Percentiles rank a stretch among this genome's conserved stretches.
Conservation (phyloP, 768 basidiomycete genomes). For the Goffeauzyma gilvescens region DNA sequence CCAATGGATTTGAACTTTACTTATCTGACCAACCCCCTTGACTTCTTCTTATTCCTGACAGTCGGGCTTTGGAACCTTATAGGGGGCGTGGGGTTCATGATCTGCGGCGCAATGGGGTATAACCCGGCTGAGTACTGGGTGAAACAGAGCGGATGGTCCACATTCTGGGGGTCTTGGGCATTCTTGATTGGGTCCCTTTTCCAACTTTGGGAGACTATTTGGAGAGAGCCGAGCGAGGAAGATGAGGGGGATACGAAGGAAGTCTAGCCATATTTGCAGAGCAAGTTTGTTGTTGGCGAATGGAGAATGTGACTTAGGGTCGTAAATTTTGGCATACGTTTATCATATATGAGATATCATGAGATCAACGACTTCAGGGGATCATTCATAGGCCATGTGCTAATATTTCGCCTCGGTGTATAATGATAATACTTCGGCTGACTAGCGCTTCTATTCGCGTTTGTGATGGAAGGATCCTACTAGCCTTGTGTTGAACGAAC, state of each 20-base stretch:
- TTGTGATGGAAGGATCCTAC: no score
- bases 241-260: neutral
- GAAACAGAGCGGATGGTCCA: constrained; percentile 4
- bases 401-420: no score
- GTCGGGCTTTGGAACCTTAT: constrained; percentile 43
- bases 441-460: no score
- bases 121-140: constrained; percentile 32
- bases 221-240: constrained; percentile 3
- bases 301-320: no score
- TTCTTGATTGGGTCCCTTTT: constrained; percentile 44
- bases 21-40: constrained; percentile 1
- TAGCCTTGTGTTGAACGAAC: no score
- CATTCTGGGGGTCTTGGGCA: constrained; percentile 35
- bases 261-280: no score
- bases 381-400: no score
- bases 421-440: no score
- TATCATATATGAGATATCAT: no score
- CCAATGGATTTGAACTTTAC: neutral
- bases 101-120: constrained; percentile 44
- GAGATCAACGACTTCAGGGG: no score
- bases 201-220: constrained; percentile 39
- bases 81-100: constrained; percentile 42
- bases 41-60: constrained; percentile 13
- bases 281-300: no score
- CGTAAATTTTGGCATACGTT: no score